A percentile compares a stretch with the other conserved stretches of the same genome.
phyloP scores from a whole-genome alignment of 139 green algal species.

The Chlorella vulgaris region DNA sequence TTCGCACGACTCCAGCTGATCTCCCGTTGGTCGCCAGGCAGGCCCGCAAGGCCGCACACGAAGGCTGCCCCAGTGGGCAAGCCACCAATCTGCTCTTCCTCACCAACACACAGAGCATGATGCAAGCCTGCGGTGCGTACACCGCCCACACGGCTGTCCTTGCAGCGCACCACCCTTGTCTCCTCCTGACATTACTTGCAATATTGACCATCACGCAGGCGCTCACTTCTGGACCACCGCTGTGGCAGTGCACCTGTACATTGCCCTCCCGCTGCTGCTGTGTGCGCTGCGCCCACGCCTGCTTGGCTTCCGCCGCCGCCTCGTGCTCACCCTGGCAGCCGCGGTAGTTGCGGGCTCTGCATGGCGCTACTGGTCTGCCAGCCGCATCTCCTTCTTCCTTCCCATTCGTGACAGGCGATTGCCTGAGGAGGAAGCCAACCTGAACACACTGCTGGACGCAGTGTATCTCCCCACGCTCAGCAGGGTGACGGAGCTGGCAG shows the following conservation, averaged over 20 bases:
- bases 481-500: not conserved
- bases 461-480: not conserved
- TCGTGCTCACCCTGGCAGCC: not conserved
- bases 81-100: not conserved
- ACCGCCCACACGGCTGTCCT: too few species aligned
- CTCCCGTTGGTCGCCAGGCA: not conserved
- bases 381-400: not conserved
- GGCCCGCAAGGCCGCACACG: not conserved
- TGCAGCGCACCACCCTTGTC: too few species aligned
- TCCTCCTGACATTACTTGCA: too few species aligned
- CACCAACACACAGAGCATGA: not conserved
- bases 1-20: not conserved
- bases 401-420: not conserved
- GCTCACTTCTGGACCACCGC: not conserved
- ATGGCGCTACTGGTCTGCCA: not conserved
- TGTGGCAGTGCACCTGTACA: slow-evolving; percentile 9
- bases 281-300: not conserved
- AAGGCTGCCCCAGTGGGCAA: not conserved
- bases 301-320: slow-evolving; percentile 9
- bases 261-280: not conserved
- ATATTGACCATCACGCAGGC: too few species aligned
- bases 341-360: not conserved
- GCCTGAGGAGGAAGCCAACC: not conserved
- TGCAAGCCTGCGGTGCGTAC: not conserved
- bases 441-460: not conserved